A percentile compares a stretch with the other conserved stretches of the same genome.
These are phyloP conservation scores for Starmerella kuoi DNA, from an alignment of 805 yeast genomes.

Conservation along the genomic window DNA sequence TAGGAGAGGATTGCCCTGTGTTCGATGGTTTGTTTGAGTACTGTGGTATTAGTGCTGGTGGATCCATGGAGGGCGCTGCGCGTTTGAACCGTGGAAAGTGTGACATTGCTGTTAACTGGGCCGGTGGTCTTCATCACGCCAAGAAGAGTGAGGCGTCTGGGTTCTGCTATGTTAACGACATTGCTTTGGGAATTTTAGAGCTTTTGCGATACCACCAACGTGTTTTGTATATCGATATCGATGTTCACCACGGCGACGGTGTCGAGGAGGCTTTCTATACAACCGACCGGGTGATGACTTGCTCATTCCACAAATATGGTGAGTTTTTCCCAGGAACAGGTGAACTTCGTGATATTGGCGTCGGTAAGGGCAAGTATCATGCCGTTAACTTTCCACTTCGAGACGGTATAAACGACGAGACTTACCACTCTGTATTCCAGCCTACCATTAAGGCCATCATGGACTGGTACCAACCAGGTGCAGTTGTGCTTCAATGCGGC, in stretches of 20 bases:
- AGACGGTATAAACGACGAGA: constrained; percentile 91
- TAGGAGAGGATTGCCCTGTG: constrained; percentile 93
- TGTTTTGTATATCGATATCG: constrained; percentile 86
- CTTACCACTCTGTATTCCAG: constrained; percentile 64
- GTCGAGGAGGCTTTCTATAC: constrained; percentile 94
- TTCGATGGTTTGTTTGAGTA: constrained; percentile 92
- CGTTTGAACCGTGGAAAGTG: constrained; percentile 74
- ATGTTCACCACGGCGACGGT: constrained; percentile 95
- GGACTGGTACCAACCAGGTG: constrained; percentile 83
- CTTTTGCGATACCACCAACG: constrained; percentile 80
- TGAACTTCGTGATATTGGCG: constrained; percentile 74
- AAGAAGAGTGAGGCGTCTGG: constrained; percentile 91
- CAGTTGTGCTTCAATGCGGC: constrained; percentile 92
- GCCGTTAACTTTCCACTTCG: constrained; percentile 84
- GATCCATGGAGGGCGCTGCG: constrained; percentile 76
- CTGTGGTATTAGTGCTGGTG: constrained; percentile 81
- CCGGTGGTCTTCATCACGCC: constrained; percentile 95
- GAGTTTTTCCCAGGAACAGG: constrained; percentile 98
- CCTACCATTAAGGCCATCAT: constrained; percentile 70
- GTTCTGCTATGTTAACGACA: constrained; percentile 89
- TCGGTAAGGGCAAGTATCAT: constrained; percentile 79
- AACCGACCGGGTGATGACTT: constrained; percentile 92
- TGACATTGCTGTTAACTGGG: constrained; percentile 91
- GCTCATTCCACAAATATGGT: constrained; percentile 90
- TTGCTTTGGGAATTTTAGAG: constrained; percentile 77